Evolutionary conservation across 2,329 filamentous ascomycete species (phyloP).

Genomic region (Botrytis porri): DNA sequence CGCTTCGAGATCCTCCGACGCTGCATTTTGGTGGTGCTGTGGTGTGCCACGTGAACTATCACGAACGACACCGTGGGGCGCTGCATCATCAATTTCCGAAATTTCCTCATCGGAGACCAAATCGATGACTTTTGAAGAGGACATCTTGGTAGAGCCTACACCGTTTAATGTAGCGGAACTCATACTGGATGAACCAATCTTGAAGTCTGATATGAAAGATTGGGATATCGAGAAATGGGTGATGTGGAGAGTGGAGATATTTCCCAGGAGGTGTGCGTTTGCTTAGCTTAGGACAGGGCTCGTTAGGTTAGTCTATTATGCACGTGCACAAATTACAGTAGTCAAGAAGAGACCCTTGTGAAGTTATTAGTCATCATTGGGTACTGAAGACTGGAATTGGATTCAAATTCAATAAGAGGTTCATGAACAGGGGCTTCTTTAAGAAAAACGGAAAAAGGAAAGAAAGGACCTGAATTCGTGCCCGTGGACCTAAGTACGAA

Average conservation of each 20-base stretch:
- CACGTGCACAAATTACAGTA: background rate
- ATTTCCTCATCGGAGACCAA: constrained; percentile 5
- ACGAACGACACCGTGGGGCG: background rate
- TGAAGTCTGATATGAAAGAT: background rate
- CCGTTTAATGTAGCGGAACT: constrained; percentile 6
- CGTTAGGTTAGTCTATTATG: background rate
- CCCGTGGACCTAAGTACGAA: too few relatives aligned
- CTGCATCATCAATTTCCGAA: background rate
- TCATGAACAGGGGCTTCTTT: background rate
- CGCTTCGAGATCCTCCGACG: background rate
- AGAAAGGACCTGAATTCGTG: background rate
- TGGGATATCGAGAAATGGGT: background rate
- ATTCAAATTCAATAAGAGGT: background rate
- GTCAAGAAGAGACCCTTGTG: background rate
- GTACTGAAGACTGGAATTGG: too few relatives aligned
- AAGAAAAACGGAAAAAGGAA: background rate
- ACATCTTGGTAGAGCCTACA: background rate
- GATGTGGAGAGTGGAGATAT: background rate
- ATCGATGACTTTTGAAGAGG: constrained; percentile 18
- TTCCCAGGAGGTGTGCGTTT: background rate
- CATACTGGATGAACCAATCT: background rate
- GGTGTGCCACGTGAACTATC: constrained; percentile 15
- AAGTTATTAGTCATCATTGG: background rate
- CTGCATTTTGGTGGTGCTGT: constrained; percentile 12
- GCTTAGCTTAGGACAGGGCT: background rate